Base-by-base conservation (phyloP, 176 grass and related monocot genomes). In the Canna indica region DNA sequence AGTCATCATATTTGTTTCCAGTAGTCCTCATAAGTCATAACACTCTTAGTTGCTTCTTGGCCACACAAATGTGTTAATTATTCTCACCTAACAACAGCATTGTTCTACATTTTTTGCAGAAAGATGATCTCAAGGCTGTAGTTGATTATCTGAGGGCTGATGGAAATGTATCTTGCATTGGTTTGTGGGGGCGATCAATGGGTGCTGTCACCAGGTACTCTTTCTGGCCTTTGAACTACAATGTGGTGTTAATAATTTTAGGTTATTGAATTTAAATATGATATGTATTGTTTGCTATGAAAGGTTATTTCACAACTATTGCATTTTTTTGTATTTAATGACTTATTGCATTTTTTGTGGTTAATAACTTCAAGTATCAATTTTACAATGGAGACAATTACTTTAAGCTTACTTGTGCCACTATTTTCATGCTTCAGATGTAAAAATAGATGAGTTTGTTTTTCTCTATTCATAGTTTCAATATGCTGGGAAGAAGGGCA, bases 131-230 rank as follows among this genome's bases (percentile, higher is more conserved):
- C 59, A 92, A 79, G 83, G 84, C 94, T 62, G 89, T 88, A 57
- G 94, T 93, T 35, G 85, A 93, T 83, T 54, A 93, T 83, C 78
- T 99, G 61, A 83, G 94, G 38, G 79, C 77, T 42, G 89, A 93
- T 84, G 86, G 86, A 31, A 90, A 85, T 25, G 66, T 90, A 72
- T 99, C 94, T 78, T 90, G 84, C 69, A 99, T 99, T 83, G 94
- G 80, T 50, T 71, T 99, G 78, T 99, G 94, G 94, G 94, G 94
- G n/a, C 94, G 94, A 39, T 99, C 94, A 83, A 99, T 99, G 94
- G 94, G 94, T 75, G 94, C 94, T 42, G 86, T 99, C 47, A 93
- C 94, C 77, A 90, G 89, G 94, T 99, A 54, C 67, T 45, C 57
- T 82, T 32, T 30, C 18, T 63, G 20, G 22, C 35, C 31, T 76